Percentiles rank a stretch among this genome's conserved stretches.
Conservation (phyloP, 2,329 filamentous ascomycete species). For the Colletotrichum camelliae region DNA sequence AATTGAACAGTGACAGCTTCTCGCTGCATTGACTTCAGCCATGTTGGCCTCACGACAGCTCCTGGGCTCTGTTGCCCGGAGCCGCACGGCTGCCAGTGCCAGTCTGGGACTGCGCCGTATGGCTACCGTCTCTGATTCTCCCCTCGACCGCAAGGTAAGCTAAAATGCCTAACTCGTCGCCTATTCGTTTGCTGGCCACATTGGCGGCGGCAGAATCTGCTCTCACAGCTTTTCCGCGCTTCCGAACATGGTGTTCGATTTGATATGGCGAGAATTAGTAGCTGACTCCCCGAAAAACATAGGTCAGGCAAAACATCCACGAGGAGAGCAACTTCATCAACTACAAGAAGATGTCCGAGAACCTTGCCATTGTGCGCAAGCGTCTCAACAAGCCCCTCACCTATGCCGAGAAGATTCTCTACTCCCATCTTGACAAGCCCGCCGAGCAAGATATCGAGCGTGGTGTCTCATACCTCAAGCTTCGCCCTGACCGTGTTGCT, state of each 20-base stretch:
- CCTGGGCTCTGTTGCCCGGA: slow-evolving; percentile 68
- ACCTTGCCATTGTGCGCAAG: slow-evolving; percentile 86
- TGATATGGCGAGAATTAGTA: no score
- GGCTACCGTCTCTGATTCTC: slow-evolving; percentile 85
- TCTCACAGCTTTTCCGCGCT: no score
- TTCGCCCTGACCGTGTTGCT: slow-evolving; percentile 95
- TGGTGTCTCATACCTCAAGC: slow-evolving; percentile 93
- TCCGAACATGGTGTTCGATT: no score
- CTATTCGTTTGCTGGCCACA: background rate
- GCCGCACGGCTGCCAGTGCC: slow-evolving; percentile 58
- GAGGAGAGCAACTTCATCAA: slow-evolving; percentile 98
- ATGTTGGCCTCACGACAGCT: slow-evolving; percentile 78
- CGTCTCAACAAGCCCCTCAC: slow-evolving; percentile 93
- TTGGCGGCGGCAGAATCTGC: background rate
- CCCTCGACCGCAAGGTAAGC: slow-evolving; percentile 86
- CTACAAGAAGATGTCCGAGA: slow-evolving; percentile 99
- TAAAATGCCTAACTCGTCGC: background rate
- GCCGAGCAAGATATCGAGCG: slow-evolving; percentile 96
- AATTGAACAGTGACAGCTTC: slow-evolving; percentile 34
- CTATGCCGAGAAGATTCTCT: slow-evolving; percentile 97
- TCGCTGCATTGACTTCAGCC: slow-evolving; percentile 43
- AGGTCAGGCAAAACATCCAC: slow-evolving; percentile 94
- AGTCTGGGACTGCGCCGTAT: slow-evolving; percentile 72
- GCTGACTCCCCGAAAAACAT: slow-evolving; percentile 10
- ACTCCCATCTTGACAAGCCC: slow-evolving; percentile 97